A percentile compares a stretch with the other conserved stretches of the same genome.
Evolutionary conservation across 805 yeast genomes (phyloP).

Genomic region (Candida ovalis): DNA sequence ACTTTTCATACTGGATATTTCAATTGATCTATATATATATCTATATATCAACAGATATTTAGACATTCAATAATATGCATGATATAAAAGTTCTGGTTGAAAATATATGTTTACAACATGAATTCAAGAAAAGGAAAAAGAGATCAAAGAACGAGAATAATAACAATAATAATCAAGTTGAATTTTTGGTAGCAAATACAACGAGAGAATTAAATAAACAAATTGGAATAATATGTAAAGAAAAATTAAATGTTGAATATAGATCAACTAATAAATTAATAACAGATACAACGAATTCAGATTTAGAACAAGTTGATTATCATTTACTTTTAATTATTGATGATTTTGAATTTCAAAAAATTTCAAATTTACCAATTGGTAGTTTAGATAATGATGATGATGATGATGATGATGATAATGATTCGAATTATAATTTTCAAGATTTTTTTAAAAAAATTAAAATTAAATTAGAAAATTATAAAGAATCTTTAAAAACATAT

Average conservation of each 20-base stretch:
- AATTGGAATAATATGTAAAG: neutral
- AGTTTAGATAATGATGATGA: too few relatives aligned
- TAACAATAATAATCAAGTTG: neutral
- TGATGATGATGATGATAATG: neutral
- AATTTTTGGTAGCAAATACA: neutral
- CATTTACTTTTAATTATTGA: constrained; percentile 1
- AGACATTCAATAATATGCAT: too few relatives aligned
- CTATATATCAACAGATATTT: too few relatives aligned
- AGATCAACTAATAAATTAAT: neutral
- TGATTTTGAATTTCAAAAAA: neutral
- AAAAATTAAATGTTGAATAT: neutral
- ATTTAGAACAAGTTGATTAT: neutral
- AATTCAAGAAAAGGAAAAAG: neutral
- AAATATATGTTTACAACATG: neutral
- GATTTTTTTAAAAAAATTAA: neutral
- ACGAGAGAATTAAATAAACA: neutral
- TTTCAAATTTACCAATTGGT: neutral
- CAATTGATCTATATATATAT: too few relatives aligned
- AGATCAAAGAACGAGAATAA: neutral
- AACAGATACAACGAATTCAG: neutral
- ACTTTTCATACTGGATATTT: too few relatives aligned
- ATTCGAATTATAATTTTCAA: neutral
- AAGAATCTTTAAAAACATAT: neutral
- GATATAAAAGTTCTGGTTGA: constrained; percentile 1
- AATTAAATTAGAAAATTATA: neutral